Percentiles rank a stretch among this genome's conserved stretches.
Evolutionary conservation across 2,329 filamentous ascomycete genomes (phyloP).

Genomic region (Emergomyces orientalis): DNA sequence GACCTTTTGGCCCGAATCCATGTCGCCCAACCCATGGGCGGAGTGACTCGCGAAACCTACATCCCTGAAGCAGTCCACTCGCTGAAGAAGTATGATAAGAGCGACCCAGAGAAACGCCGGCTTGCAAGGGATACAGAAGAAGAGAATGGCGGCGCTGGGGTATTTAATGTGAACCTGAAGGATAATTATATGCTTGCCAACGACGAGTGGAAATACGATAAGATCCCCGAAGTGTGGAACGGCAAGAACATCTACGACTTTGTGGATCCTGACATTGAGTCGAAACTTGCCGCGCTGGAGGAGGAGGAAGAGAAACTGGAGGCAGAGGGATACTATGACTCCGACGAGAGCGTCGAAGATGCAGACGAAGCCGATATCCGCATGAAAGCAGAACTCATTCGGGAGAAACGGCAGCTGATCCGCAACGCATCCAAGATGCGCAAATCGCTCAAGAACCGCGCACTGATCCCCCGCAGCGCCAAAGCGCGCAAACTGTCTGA

Average conservation of each 20-base stretch:
- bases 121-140: conserved; percentile 82
- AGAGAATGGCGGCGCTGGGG: conserved; percentile 87
- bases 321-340: conserved; percentile 87
- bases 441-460: conserved; percentile 95
- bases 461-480: conserved; percentile 76
- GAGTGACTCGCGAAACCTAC: conserved; percentile 66
- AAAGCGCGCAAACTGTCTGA: conserved; percentile 74
- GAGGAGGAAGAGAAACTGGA: conserved; percentile 92
- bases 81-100: conserved; percentile 81
- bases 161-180: conserved; percentile 88
- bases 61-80: conserved; percentile 78
- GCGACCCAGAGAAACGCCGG: conserved; percentile 69
- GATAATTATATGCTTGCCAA: conserved; percentile 81
- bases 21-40: conserved; percentile 86
- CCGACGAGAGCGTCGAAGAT: conserved; percentile 72
- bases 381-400: conserved; percentile 88
- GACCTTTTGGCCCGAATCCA: conserved; percentile 92
- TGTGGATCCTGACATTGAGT: conserved; percentile 91
- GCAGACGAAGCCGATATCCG: conserved; percentile 79
- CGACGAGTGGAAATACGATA: conserved; percentile 91
- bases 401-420: conserved; percentile 87
- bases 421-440: conserved; percentile 91
- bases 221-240: conserved; percentile 85
- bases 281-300: conserved; percentile 82
- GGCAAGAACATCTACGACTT: conserved; percentile 98